Conservation (phyloP, 202 grass and related monocot genomes). For the Saccharum hybrid region DNA sequence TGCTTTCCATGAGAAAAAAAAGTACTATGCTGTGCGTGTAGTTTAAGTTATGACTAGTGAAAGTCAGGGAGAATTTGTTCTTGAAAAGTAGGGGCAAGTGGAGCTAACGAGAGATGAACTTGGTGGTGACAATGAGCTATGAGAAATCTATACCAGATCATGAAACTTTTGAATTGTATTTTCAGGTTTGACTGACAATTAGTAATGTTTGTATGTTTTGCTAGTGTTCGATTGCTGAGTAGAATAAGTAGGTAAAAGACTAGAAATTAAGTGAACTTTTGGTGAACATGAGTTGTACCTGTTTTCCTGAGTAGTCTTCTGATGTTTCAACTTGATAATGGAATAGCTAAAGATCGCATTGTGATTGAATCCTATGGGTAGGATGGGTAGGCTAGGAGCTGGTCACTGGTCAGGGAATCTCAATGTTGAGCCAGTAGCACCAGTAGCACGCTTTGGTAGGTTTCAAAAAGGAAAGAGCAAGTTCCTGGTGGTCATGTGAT, state of each 20-base stretch:
- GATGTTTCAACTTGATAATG: constrained; percentile 26
- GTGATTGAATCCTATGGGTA: neutral
- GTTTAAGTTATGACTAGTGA: neutral
- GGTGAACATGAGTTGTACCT: neutral
- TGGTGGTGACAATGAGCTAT: neutral
- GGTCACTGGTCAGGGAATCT: neutral
- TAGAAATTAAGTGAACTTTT: neutral
- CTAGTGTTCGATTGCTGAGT: neutral
- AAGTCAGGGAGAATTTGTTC: neutral
- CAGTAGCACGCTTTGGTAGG: neutral
- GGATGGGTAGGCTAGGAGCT: neutral
- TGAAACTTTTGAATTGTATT: neutral
- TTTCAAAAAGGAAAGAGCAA: neutral
- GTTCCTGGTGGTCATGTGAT: neutral
- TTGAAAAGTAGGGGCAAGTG: neutral
- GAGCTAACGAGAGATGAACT: neutral
- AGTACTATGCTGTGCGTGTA: neutral
- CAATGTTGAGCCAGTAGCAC: neutral
- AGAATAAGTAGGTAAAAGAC: constrained; percentile 8
- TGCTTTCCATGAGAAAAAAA: constrained; percentile 4
- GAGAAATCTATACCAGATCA: neutral
- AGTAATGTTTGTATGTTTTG: neutral
- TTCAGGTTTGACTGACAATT: neutral
- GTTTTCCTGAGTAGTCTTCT: constrained; percentile 3
- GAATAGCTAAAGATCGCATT: neutral